Evolutionary conservation across 2,329 filamentous ascomycete genomes (phyloP).

Genomic region (Immersiporthe knoxdaviesiana): DNA sequence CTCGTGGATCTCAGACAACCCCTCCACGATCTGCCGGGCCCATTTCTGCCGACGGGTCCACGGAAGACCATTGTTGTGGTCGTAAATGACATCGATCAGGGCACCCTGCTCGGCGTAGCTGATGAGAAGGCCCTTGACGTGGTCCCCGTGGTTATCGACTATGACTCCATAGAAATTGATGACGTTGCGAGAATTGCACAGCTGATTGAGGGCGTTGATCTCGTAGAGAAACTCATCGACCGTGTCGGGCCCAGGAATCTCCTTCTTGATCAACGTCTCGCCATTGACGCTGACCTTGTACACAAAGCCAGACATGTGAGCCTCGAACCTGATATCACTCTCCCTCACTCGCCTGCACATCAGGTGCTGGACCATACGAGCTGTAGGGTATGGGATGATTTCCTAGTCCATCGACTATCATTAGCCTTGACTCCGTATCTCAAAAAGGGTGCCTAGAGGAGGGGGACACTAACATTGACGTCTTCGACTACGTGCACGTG

Average conservation of each 20-base stretch:
- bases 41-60: slow-evolving; percentile 82
- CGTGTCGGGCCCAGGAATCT: slow-evolving; percentile 93
- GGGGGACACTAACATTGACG: slow-evolving; percentile 63
- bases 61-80: slow-evolving; percentile 63
- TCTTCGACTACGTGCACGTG: slow-evolving; percentile 99
- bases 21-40: slow-evolving; percentile 88
- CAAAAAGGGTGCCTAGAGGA: background rate
- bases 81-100: slow-evolving; percentile 88
- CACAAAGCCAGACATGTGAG: slow-evolving; percentile 95
- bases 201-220: slow-evolving; percentile 85
- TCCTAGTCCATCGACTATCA: slow-evolving; percentile 56
- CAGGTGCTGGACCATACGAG: slow-evolving; percentile 75
- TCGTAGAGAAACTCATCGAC: slow-evolving; percentile 98
- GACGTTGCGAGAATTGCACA: slow-evolving; percentile 74
- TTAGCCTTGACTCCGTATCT: slow-evolving; percentile 14
- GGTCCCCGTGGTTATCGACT: slow-evolving; percentile 72
- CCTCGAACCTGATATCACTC: slow-evolving; percentile 78
- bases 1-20: slow-evolving; percentile 91
- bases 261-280: slow-evolving; percentile 86
- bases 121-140: slow-evolving; percentile 88
- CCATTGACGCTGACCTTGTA: slow-evolving; percentile 82
- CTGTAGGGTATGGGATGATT: slow-evolving; percentile 82
- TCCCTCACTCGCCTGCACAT: slow-evolving; percentile 68
- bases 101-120: slow-evolving; percentile 85
- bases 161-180: slow-evolving; percentile 88